Evolutionary conservation across 352 stramenopile genomes (phyloP).

Genomic region (Globisporangium abappressorium): DNA sequence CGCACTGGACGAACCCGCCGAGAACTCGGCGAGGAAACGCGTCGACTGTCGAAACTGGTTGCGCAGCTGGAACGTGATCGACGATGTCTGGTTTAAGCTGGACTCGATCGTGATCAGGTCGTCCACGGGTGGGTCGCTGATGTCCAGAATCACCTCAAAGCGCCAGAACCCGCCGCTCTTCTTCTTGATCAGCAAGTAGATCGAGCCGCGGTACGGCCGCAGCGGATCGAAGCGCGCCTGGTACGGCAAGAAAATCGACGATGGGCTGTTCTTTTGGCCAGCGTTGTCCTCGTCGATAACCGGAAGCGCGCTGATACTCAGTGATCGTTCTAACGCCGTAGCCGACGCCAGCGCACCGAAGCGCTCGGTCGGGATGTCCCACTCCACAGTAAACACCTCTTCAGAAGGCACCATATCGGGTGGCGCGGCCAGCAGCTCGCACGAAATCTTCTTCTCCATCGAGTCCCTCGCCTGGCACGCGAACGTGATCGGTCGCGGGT

Average conservation of each 20-base stretch:
- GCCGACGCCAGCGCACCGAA: constrained; percentile 52
- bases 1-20: constrained; percentile 75
- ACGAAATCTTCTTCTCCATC: constrained; percentile 57
- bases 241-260: constrained; percentile 34
- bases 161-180: constrained; percentile 82
- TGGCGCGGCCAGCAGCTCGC: constrained; percentile 55
- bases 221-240: constrained; percentile 83
- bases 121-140: constrained; percentile 76
- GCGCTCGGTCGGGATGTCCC: constrained; percentile 57
- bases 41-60: constrained; percentile 83
- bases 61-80: constrained; percentile 80
- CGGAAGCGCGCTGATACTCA: constrained; percentile 39
- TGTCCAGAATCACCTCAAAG: constrained; percentile 84
- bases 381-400: constrained; percentile 53
- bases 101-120: constrained; percentile 88
- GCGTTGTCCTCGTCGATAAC: neutral
- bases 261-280: neutral
- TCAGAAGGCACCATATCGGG: constrained; percentile 36
- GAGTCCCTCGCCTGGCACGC: constrained; percentile 66
- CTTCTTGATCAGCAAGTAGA: constrained; percentile 78
- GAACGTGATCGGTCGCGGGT: constrained; percentile 55
- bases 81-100: constrained; percentile 80
- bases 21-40: constrained; percentile 87
- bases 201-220: constrained; percentile 71
- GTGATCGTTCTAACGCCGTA: constrained; percentile 45